Conservation (phyloP, 768 basidiomycete species). For the Clavulina sp. region DNA sequence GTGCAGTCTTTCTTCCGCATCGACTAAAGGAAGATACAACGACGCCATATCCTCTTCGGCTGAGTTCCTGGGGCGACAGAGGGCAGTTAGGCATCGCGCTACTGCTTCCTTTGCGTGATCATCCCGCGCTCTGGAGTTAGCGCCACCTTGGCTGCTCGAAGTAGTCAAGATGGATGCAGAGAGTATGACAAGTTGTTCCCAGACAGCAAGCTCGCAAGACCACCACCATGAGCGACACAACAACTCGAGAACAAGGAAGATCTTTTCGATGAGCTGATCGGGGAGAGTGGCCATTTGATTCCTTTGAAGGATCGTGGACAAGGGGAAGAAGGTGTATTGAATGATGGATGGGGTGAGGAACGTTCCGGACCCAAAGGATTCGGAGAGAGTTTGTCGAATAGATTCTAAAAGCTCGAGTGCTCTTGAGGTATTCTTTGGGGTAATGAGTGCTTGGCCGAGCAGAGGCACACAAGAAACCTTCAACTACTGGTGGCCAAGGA, state of each 20-base stretch:
- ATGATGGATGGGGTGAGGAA: conserved; percentile 41
- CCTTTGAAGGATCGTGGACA: conserved; percentile 68
- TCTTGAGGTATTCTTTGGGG: conserved; percentile 31
- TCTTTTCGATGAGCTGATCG: conserved; percentile 59
- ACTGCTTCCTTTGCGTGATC: conserved; percentile 76
- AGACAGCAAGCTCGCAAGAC: conserved; percentile 48
- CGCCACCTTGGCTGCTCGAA: conserved; percentile 22
- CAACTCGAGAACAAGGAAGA: conserved; percentile 38
- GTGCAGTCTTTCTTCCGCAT: conserved; percentile 19
- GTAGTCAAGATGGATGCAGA: conserved; percentile 39
- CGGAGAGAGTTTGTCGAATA: conserved; percentile 25
- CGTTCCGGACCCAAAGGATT: conserved; percentile 17
- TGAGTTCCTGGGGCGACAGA: conserved; percentile 36
- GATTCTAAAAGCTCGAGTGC: conserved; percentile 32
- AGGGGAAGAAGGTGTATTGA: conserved; percentile 74
- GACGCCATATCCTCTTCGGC: conserved; percentile 6
- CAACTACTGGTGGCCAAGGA: too few species aligned
- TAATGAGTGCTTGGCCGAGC: conserved; percentile 48
- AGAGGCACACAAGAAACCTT: conserved; percentile 72
- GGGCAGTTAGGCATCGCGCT: conserved; percentile 39
- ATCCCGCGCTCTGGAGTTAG: conserved; percentile 49
- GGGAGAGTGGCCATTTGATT: conserved; percentile 53
- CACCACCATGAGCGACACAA: conserved; percentile 75
- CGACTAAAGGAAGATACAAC: conserved; percentile 12
- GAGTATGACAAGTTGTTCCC: conserved; percentile 78